Evolutionary conservation across 805 yeast species (phyloP).

Genomic region (Candida tibetensis): DNA sequence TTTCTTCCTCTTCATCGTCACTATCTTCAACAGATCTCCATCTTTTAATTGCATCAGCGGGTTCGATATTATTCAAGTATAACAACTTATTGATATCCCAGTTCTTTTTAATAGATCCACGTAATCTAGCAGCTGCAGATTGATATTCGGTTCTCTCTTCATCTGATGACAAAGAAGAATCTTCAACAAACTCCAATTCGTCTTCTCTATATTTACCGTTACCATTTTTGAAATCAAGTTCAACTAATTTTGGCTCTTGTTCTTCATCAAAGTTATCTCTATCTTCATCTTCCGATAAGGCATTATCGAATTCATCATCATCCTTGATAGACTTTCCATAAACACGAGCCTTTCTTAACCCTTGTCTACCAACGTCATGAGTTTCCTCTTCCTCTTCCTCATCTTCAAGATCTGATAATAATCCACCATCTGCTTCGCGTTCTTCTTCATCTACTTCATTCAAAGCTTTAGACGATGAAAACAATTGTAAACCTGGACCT

Average conservation of each 20-base stretch:
- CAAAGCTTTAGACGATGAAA: conserved; percentile 57
- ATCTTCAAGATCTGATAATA: conserved; percentile 29
- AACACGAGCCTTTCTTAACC: conserved; percentile 55
- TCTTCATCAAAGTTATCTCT: conserved; percentile 34
- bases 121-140: conserved; percentile 58
- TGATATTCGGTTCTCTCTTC: conserved; percentile 37
- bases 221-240: conserved; percentile 45
- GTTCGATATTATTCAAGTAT: conserved; percentile 74
- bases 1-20: conserved; percentile 38
- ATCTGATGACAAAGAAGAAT: conserved; percentile 44
- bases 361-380: conserved; percentile 58
- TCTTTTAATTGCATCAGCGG: conserved; percentile 66
- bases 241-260: conserved; percentile 42
- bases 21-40: conserved; percentile 59
- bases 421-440: conserved; percentile 29
- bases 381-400: conserved; percentile 32
- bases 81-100: conserved; percentile 83
- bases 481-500: conserved; percentile 73
- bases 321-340: conserved; percentile 53
- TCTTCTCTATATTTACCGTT: conserved; percentile 29
- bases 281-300: conserved; percentile 40
- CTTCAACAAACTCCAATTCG: conserved; percentile 44
- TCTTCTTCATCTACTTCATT: conserved; percentile 37
- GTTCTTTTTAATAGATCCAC: conserved; percentile 48
- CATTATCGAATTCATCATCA: conserved; percentile 42